Conservation (phyloP, 2,329 filamentous ascomycete species). For the Nannizziopsis barbatae region DNA sequence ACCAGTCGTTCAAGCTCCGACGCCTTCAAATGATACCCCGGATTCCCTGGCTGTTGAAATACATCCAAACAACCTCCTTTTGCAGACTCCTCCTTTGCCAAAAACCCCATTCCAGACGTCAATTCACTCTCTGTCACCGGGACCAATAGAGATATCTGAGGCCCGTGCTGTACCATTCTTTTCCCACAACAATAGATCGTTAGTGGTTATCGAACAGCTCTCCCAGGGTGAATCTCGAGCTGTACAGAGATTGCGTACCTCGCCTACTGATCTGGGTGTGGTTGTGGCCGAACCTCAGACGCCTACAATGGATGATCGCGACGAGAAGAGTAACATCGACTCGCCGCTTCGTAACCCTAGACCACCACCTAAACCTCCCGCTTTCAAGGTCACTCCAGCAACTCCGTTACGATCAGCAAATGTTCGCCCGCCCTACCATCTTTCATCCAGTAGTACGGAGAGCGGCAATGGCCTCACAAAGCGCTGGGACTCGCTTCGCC, state of each 20-base stretch:
- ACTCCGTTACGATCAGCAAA: constrained; percentile 40
- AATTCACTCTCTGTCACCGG: constrained; percentile 41
- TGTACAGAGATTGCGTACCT: constrained; percentile 22
- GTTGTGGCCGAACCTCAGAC: constrained; percentile 18
- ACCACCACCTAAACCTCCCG: constrained; percentile 39
- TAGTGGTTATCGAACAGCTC: constrained; percentile 51
- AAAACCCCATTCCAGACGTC: constrained; percentile 30
- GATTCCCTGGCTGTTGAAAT: not conserved
- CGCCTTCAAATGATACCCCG: not conserved
- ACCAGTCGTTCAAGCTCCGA: not conserved
- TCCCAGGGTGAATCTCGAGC: constrained; percentile 23
- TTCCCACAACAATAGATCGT: constrained; percentile 52
- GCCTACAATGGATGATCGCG: constrained; percentile 19
- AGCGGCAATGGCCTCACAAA: constrained; percentile 19
- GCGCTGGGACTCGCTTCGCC: constrained; percentile 31
- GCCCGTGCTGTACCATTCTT: constrained; percentile 51
- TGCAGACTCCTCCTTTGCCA: constrained; percentile 6
- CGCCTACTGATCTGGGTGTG: constrained; percentile 11
- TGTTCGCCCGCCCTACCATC: constrained; percentile 25
- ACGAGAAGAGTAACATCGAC: constrained; percentile 31
- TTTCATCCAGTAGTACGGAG: constrained; percentile 17
- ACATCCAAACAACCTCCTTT: not conserved
- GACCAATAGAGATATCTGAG: constrained; percentile 48
- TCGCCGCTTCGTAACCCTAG: constrained; percentile 51
- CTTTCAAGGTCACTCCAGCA: constrained; percentile 45